A percentile compares a stretch with the other conserved stretches of the same genome.
phyloP scores from a whole-genome alignment of 352 stramenopile genomes.

The Globisporangium solare region DNA sequence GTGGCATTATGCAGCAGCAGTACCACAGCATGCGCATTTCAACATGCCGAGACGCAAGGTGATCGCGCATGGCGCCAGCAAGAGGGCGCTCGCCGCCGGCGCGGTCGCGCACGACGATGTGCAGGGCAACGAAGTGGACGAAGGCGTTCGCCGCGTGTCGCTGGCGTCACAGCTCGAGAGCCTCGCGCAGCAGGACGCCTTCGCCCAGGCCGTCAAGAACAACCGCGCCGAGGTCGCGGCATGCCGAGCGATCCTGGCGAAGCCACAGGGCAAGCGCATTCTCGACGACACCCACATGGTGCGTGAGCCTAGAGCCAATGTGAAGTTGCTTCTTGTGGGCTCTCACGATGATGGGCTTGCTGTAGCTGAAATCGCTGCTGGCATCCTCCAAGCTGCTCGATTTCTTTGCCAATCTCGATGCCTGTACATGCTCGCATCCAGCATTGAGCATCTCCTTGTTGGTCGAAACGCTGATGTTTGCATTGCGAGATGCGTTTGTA shows the following conservation, averaged over 20 bases:
- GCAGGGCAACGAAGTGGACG: not conserved
- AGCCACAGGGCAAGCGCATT: slow-evolving; percentile 43
- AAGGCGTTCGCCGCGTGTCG: slow-evolving; percentile 25
- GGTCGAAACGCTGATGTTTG: not conserved
- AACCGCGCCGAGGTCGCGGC: slow-evolving; percentile 41
- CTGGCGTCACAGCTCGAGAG: slow-evolving; percentile 44
- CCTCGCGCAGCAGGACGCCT: slow-evolving; percentile 32
- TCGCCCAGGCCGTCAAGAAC: slow-evolving; percentile 38
- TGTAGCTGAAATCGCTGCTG: slow-evolving; percentile 73
- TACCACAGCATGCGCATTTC: too few species aligned
- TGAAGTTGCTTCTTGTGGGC: too few species aligned
- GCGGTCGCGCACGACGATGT: not conserved
- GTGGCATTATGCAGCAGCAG: too few species aligned
- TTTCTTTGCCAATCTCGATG: slow-evolving; percentile 78
- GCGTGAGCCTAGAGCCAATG: not conserved
- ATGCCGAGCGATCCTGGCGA: slow-evolving; percentile 53
- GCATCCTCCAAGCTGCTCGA: slow-evolving; percentile 67
- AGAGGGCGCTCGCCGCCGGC: not conserved
- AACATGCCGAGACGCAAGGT: not conserved
- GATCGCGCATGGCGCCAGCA: not conserved
- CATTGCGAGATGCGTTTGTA: not conserved
- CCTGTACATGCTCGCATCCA: slow-evolving; percentile 33
- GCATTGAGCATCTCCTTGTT: not conserved
- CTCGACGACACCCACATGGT: slow-evolving; percentile 75
- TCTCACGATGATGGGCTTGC: not conserved